phyloP scores from a whole-genome alignment of 805 yeast genomes.

The Saturnispora galanensis region DNA sequence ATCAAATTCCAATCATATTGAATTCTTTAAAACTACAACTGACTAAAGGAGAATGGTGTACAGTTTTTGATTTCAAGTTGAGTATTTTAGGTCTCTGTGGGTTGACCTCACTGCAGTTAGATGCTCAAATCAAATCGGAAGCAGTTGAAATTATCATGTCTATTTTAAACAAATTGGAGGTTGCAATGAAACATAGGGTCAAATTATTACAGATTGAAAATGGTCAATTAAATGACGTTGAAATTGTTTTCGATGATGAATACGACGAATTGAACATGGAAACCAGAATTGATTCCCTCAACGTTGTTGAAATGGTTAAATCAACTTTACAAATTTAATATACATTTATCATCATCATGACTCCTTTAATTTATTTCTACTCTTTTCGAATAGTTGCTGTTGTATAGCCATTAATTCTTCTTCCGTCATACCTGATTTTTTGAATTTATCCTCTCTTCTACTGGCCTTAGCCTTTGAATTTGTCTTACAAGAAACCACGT shows the following conservation, averaged over 20 bases:
- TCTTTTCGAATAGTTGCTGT: slow-evolving; percentile 72
- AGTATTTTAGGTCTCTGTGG: slow-evolving; percentile 38
- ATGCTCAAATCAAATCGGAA: slow-evolving; percentile 18
- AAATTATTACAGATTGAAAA: slow-evolving; percentile 28
- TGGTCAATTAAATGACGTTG: slow-evolving; percentile 21
- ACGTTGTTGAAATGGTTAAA: slow-evolving; percentile 26
- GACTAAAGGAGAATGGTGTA: slow-evolving; percentile 18
- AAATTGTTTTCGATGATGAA: slow-evolving; percentile 18
- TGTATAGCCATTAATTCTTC: slow-evolving; percentile 89
- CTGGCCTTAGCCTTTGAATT: slow-evolving; percentile 73
- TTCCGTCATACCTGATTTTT: slow-evolving; percentile 83
- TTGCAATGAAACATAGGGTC: slow-evolving; percentile 38
- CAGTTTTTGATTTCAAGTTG: slow-evolving; percentile 47
- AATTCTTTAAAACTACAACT: slow-evolving; percentile 5
- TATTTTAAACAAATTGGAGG: slow-evolving; percentile 32
- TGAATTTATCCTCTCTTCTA: slow-evolving; percentile 83
- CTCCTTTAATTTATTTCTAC: slow-evolving; percentile 26
- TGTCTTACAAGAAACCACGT: slow-evolving; percentile 80
- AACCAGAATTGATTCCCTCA: slow-evolving; percentile 23
- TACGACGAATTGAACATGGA: slow-evolving; percentile 25
- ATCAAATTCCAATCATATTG: slow-evolving; percentile 6
- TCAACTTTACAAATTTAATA: slow-evolving; percentile 13
- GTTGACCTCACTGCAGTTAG: slow-evolving; percentile 22
- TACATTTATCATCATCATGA: slow-evolving; percentile 1
- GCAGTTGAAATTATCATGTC: slow-evolving; percentile 17